Base-by-base conservation (phyloP, 2,329 filamentous ascomycete genomes). In the Hypoxylon sp. region DNA sequence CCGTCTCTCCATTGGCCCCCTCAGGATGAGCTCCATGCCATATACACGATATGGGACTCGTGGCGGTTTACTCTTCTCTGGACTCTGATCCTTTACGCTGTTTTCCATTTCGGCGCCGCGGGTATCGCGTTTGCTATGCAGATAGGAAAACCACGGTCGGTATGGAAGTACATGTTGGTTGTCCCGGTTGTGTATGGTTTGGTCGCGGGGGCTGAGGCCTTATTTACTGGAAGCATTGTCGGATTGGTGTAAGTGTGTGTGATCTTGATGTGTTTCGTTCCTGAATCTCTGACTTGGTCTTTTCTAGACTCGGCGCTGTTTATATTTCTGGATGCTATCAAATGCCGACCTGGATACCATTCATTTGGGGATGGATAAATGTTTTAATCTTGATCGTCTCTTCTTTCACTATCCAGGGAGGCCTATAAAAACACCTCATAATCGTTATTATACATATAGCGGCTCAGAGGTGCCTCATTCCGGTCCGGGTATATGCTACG, bases 261-360 rank as follows among this genome's bases (percentile, higher is more conserved):
- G 12, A 15, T n/a, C 19, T 9, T 25, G 12, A 35, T n/a, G 17
- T 7, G 43, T 19, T 6, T 23, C 31, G 19, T 15, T 13, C 40
- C 7, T 23, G 44, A 11, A 41, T n/a, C 34, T 57, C 20, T 57
- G 29, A 38, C 8, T 11, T 42, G 6, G 31, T 7, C 4, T 12
- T 11, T 25, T 47, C 29, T 56, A 92, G 89, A 37, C 75, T 95
- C 13, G 90, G 89, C 8, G 89, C 87, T 6, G 83, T 93, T 25
- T 96, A 96, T 67, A 82, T 85, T 62, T 82, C 88, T 2, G 92
- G 91, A 31, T 90, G 88, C 71, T 96, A 93, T 68, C 80, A 86
- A 64, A 94, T 96, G 91, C 93, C 91, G 34, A 96, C 92, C 0
- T 96, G 91, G 91, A 89, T 96, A 41, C 92, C 92, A 0, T 88